Evolutionary conservation across 192 early-diverging fungal species (phyloP), one percentile per base, ranked within the genome.

Genomic region (Borealophlyctis nickersoniae): DNA sequence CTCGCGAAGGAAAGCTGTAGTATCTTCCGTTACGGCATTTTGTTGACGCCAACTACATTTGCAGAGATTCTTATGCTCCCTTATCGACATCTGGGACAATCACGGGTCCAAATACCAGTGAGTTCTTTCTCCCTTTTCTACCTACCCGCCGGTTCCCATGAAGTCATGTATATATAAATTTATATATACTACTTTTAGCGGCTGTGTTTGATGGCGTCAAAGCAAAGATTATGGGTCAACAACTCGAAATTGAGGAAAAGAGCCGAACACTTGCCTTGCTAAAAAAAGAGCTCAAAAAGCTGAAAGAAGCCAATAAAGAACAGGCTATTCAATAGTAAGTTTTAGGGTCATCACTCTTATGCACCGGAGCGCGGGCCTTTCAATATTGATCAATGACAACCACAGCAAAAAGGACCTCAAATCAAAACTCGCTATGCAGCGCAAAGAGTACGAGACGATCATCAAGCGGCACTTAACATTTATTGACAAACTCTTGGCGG

Each of bases 391-490:
- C 7, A 45, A 19, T 13, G 7, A 13, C 19, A 7, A 13, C 19
- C 39, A 24, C 36, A 81, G 79, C 49, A 72, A 75, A 55, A 77
- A 80, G 58, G 73, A 70, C 16, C 64, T 85, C 2, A 85, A 85
- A 70, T 86, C 84, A 26, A 77, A 85, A 30, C 70, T 85, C 3
- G 23, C 69, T 5, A 56, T 82, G 11, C 84, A 86, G 60, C 63
- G 78, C 33, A 84, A 82, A 39, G 84, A 85, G 50, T 86, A 86
- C 70, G 84, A 86, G 60, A 70, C 75, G 14, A 77, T 78, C 32
- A 71, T 85, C 29, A 81, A 82, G 53, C 72, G 84, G 50, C 84
- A 86, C 61, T 53, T 82, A 14, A 54, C 69, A n/a, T 82, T 86
- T 56, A 78, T 84, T 54, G 84, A 86, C 65, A 81, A 74, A 36